A percentile compares a stretch with the other conserved stretches of the same genome.
Conservation (phyloP, 306 rosid species). For the Oxytropis ochrocephala region DNA sequence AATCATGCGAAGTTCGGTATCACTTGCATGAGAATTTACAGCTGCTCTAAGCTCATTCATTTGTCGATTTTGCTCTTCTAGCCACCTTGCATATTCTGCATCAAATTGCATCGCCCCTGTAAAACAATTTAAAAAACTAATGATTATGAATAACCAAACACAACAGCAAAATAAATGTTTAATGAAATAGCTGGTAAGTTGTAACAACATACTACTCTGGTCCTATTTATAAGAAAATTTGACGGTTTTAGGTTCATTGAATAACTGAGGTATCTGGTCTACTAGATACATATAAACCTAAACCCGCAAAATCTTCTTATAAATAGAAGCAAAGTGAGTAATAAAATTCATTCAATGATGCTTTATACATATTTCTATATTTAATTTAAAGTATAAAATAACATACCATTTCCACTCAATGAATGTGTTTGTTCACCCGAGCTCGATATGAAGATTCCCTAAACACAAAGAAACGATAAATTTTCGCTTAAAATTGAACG, state of each 20-base stretch:
- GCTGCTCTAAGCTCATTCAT: conserved; percentile 88
- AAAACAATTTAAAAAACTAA: conserved; percentile 22
- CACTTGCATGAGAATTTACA: conserved; percentile 93
- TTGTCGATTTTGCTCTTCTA: conserved; percentile 89
- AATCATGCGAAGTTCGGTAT: conserved; percentile 88
- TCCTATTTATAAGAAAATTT: no score
- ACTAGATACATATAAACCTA: no score
- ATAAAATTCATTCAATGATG: conserved; percentile 9
- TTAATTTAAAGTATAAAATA: neutral
- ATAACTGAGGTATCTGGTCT: no score
- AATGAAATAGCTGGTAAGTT: conserved; percentile 7
- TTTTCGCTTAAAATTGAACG: conserved; percentile 9
- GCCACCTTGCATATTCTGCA: conserved; percentile 90
- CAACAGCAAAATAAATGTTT: conserved; percentile 5
- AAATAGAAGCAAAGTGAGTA: no score
- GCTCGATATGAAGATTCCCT: conserved; percentile 94
- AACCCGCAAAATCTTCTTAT: no score
- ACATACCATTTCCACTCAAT: conserved; percentile 89
- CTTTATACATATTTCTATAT: conserved; percentile 7
- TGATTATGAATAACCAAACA: conserved; percentile 12
- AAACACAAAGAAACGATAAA: conserved; percentile 17
- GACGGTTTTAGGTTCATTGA: no score
- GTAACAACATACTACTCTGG: no score
- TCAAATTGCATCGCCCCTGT: conserved; percentile 95
- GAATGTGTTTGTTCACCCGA: conserved; percentile 87